Conservation (phyloP, 805 yeast genomes). For the Suhomyces sp. region DNA sequence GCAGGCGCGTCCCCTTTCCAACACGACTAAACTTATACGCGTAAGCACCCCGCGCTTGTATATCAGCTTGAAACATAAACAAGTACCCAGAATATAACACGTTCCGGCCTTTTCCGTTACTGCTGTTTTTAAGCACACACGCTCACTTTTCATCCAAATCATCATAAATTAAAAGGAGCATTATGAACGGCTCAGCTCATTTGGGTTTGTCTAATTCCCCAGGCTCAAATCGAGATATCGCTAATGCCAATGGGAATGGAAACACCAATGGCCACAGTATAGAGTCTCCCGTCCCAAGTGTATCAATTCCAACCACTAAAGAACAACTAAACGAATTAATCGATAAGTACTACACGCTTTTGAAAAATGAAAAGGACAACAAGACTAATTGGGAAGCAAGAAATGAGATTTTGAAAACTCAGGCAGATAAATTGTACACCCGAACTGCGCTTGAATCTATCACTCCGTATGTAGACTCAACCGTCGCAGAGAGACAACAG, state of each 20-base stretch:
- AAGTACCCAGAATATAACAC: not conserved
- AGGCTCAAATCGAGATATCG: not conserved
- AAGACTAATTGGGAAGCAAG: constrained; percentile 16
- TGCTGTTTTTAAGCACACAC: not conserved
- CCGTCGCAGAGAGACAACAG: constrained; percentile 18
- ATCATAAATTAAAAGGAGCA: not conserved
- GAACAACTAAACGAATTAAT: constrained; percentile 25
- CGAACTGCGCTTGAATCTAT: constrained; percentile 1
- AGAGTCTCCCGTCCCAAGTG: not conserved
- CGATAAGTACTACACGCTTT: constrained; percentile 24
- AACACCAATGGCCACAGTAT: not conserved
- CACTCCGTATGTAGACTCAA: constrained; percentile 20
- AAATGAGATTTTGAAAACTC: not conserved
- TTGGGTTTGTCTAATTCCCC: not conserved
- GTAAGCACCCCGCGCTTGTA: not conserved
- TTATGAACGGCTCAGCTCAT: not conserved
- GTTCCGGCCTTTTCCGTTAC: not conserved
- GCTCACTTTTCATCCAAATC: not conserved
- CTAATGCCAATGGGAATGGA: not conserved
- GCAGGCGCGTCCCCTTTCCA: not conserved
- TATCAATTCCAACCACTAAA: constrained; percentile 20
- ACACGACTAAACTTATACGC: not conserved
- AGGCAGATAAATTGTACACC: not conserved
- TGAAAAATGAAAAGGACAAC: constrained; percentile 16
- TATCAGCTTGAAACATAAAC: not conserved